Evolutionary conservation across 1,139 yeast species (phyloP), one percentile per base, ranked within the genome.

Genomic region (Pichia sp.): DNA sequence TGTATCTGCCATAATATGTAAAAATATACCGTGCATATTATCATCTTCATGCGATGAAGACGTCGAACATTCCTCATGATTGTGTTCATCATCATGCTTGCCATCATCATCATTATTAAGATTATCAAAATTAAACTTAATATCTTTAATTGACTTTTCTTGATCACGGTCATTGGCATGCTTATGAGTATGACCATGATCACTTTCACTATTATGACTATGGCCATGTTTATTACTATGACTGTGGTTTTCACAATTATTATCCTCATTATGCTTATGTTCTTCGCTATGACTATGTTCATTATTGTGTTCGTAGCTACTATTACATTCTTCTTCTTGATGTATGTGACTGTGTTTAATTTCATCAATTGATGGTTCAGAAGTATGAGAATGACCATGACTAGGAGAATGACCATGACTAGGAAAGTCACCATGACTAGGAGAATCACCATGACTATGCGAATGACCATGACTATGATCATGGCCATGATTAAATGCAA

Each of bases 1-100:
- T 0, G 99, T 93, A 63, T 93, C 99, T 0, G 99, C 99, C 46
- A 93, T 69, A 45, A 93, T 87, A 62, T 93, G 99, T 45, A 93
- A 72, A 61, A 93, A 93, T 13, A 93, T 89, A 27, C 99, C 99
- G 56, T 84, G 83, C 95, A 93, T 88, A 66, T 93, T 93, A 62
- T 91, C 61, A 25, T 55, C 62, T 6, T 47, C 50, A 13, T 50
- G 45, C 5, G 16, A 29, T 19, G 36, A 19, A 9, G 41, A 36
- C 0, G 10, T 14, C 16, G 6, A 13, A n/a, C 33, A 25, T 28
- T 38, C 36, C 27, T 45, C 51, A 34, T 48, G 50, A 6, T 36
- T 7, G n/a, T 16, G 3, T 25, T 44, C 52, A 31, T 31, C 22
- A 13, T 30, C 48, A 34, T 31, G 22, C 9, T 28, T 25, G 14